phyloP scores from a whole-genome alignment of 2,329 filamentous ascomycete species.

The Mycosphaerelloides madeirae region DNA sequence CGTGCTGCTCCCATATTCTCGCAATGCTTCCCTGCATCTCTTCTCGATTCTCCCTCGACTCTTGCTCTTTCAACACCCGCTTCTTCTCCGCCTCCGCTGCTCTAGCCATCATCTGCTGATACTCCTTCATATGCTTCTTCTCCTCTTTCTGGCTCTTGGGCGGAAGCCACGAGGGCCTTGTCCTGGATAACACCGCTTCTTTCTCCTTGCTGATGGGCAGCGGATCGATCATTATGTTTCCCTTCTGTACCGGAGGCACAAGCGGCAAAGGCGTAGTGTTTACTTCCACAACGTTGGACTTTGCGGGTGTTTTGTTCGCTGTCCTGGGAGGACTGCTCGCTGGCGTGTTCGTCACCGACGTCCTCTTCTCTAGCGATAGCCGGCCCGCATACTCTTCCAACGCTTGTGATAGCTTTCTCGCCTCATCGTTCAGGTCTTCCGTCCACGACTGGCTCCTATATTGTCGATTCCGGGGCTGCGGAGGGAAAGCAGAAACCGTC shows the following conservation, averaged over 20 bases:
- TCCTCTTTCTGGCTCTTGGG: slow-evolving; percentile 89
- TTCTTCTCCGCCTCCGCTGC: slow-evolving; percentile 55
- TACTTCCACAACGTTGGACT: slow-evolving; percentile 41
- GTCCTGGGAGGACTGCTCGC: slow-evolving; percentile 26
- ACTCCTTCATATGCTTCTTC: slow-evolving; percentile 78
- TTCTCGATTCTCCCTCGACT: slow-evolving; percentile 49
- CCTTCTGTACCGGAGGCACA: slow-evolving; percentile 57
- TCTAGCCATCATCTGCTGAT: slow-evolving; percentile 73
- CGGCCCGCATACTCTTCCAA: slow-evolving; percentile 69
- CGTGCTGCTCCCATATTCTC: slow-evolving; percentile 69
- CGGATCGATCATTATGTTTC: slow-evolving; percentile 79
- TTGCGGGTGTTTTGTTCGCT: slow-evolving; percentile 21
- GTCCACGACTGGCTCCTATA: slow-evolving; percentile 66
- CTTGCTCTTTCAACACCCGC: slow-evolving; percentile 46
- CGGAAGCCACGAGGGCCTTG: slow-evolving; percentile 73
- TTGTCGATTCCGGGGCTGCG: slow-evolving; percentile 24
- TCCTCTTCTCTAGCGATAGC: slow-evolving; percentile 42
- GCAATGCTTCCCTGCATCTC: slow-evolving; percentile 47
- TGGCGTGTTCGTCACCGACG: slow-evolving; percentile 15
- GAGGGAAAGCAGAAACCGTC: slow-evolving; percentile 25
- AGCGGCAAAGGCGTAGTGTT: slow-evolving; percentile 36
- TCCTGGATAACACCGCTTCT: slow-evolving; percentile 74
- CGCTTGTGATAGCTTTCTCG: slow-evolving; percentile 69
- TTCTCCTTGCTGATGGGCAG: slow-evolving; percentile 82
- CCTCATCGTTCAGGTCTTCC: slow-evolving; percentile 65